Conservation (phyloP, 345 rosid species). For the Acer negundo region DNA sequence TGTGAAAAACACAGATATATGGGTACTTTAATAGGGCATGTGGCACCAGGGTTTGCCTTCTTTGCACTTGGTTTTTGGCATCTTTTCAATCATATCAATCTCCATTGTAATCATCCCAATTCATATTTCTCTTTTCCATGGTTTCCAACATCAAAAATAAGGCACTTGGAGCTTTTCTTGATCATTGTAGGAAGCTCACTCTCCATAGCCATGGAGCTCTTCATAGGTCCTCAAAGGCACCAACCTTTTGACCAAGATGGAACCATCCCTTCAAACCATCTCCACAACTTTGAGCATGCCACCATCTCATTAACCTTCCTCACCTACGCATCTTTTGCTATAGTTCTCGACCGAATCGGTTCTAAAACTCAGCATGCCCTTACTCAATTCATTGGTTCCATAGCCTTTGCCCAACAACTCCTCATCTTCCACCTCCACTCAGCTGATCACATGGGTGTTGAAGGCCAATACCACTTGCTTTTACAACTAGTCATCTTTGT, state of each 20-base stretch:
- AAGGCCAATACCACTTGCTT: conserved; percentile 84
- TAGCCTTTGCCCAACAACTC: conserved; percentile 72
- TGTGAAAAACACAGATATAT: conserved; percentile 23
- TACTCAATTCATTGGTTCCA: conserved; percentile 52
- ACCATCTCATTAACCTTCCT: conserved; percentile 69
- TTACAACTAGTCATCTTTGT: conserved; percentile 55
- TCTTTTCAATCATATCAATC: conserved; percentile 67
- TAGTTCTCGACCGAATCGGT: conserved; percentile 48
- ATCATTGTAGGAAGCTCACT: conserved; percentile 61
- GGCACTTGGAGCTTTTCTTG: conserved; percentile 59
- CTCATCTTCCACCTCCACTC: conserved; percentile 83
- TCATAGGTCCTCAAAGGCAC: conserved; percentile 69
- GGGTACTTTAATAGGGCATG: conserved; percentile 85
- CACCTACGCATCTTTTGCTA: conserved; percentile 56
- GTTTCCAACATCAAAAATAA: conserved; percentile 56
- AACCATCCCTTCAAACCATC: conserved; percentile 84
- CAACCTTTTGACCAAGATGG: conserved; percentile 80
- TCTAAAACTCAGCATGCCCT: conserved; percentile 39
- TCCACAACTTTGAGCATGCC: conserved; percentile 87
- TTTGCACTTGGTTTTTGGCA: conserved; percentile 75
- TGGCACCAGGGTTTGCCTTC: conserved; percentile 70
- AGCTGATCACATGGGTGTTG: conserved; percentile 75
- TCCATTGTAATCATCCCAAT: conserved; percentile 49
- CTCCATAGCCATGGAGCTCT: conserved; percentile 78
- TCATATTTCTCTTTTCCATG: conserved; percentile 58